Evolutionary conservation across 257 asterid genomes (phyloP).

Genomic region (Solanum lycopersicoides): DNA sequence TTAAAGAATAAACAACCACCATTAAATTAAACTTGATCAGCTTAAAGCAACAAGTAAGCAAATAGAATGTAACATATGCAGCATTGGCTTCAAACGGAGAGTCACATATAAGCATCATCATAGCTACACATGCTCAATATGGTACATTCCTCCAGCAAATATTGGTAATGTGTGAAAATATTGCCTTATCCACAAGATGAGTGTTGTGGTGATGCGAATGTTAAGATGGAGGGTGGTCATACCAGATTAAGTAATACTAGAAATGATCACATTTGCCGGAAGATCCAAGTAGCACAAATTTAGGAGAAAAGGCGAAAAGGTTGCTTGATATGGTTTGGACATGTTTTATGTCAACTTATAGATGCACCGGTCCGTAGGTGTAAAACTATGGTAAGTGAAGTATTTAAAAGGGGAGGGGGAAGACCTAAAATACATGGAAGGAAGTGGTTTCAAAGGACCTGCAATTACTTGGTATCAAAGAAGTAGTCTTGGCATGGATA

Average conservation of each 20-base stretch:
- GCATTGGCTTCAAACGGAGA: neutral
- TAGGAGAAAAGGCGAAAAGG: neutral
- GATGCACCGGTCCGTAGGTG: neutral
- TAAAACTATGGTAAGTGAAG: neutral
- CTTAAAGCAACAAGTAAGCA: neutral
- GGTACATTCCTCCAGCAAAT: neutral
- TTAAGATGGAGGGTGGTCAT: neutral
- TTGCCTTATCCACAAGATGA: neutral
- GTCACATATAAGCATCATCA: neutral
- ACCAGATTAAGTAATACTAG: neutral
- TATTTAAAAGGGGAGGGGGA: neutral
- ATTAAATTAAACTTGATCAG: slow-evolving; percentile 6
- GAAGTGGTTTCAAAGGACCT: neutral
- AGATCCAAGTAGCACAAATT: neutral
- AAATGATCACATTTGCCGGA: neutral
- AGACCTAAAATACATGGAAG: neutral
- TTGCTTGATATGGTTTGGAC: neutral
- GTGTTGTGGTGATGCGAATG: neutral
- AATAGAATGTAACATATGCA: neutral
- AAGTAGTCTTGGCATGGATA: neutral
- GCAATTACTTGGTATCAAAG: neutral
- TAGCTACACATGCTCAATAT: neutral
- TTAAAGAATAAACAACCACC: slow-evolving; percentile 4
- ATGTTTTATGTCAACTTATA: neutral
- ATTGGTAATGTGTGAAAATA: neutral